These are phyloP conservation scores for Herpetomonas samuelpessoai DNA, from an alignment of 208 protist genomes.

Conservation along the genomic window DNA sequence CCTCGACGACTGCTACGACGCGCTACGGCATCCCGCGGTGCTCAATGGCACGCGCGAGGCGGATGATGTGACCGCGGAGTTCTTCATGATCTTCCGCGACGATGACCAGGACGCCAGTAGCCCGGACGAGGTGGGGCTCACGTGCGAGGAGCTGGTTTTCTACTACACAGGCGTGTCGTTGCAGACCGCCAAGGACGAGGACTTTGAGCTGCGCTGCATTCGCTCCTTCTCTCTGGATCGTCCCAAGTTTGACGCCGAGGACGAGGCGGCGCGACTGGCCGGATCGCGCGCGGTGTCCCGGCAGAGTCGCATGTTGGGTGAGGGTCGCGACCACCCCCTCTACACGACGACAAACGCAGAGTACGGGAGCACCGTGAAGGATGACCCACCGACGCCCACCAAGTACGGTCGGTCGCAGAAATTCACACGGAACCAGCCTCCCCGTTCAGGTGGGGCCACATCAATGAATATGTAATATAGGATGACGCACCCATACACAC, in stretches of 20 bases:
- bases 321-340: slow-evolving; percentile 54
- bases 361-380: slow-evolving; percentile 60
- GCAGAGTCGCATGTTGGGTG: slow-evolving; percentile 44
- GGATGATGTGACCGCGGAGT: slow-evolving; percentile 44
- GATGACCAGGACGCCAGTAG: slow-evolving; percentile 12
- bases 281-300: slow-evolving; percentile 37
- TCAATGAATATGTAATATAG: slow-evolving; percentile 86
- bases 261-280: slow-evolving; percentile 19
- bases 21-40: slow-evolving; percentile 70
- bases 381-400: slow-evolving; percentile 15
- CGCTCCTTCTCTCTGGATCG: slow-evolving; percentile 83
- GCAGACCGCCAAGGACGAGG: slow-evolving; percentile 44
- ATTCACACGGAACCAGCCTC: slow-evolving; percentile 61
- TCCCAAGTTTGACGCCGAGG: slow-evolving; percentile 37
- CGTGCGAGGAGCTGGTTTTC: slow-evolving; percentile 53
- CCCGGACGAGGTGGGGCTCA: slow-evolving; percentile 25
- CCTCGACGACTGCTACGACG: slow-evolving; percentile 61
- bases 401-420: slow-evolving; percentile 57
- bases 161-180: slow-evolving; percentile 71
- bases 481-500: background rate
- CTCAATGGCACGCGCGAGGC: slow-evolving; percentile 32
- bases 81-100: slow-evolving; percentile 49
- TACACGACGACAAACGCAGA: slow-evolving; percentile 62
- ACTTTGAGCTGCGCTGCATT: slow-evolving; percentile 83
- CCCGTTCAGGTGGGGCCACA: slow-evolving; percentile 50